Conservation (phyloP, 768 basidiomycete species). For the Butyriboletus loyo region DNA sequence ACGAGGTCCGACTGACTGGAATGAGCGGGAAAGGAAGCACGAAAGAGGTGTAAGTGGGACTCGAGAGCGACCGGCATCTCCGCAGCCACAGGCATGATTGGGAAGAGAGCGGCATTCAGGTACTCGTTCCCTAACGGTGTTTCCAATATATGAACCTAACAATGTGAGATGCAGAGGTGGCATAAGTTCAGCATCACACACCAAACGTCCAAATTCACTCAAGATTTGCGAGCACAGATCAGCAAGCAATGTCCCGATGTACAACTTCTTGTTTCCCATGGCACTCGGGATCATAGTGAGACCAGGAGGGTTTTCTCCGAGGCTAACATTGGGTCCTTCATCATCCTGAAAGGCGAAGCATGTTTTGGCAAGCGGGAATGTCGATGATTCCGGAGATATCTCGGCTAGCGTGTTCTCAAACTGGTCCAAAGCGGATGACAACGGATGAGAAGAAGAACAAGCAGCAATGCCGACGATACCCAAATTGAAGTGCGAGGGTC, state of each 20-base stretch:
- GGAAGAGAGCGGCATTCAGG: conserved; percentile 67
- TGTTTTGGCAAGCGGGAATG: conserved; percentile 76
- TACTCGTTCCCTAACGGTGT: conserved; percentile 84
- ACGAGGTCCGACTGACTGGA: conserved; percentile 57
- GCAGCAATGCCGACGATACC: conserved; percentile 87
- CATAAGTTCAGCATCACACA: conserved; percentile 37
- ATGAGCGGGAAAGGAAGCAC: conserved; percentile 45
- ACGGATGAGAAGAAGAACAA: conserved; percentile 53
- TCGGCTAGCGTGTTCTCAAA: conserved; percentile 65
- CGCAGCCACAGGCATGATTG: conserved; percentile 54
- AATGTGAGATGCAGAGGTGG: conserved; percentile 9
- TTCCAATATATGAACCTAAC: conserved; percentile 74
- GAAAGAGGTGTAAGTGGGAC: conserved; percentile 38
- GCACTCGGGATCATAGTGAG: conserved; percentile 77
- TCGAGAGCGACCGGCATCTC: conserved; percentile 62
- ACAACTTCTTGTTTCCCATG: conserved; percentile 85
- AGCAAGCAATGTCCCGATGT: conserved; percentile 84
- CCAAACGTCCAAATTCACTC: conserved; percentile 80
- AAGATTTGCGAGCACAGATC: conserved; percentile 87
- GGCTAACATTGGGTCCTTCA: conserved; percentile 46
- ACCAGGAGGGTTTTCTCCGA: conserved; percentile 55
- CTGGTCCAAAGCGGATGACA: conserved; percentile 54
- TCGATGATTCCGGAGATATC: conserved; percentile 60
- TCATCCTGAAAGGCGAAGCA: conserved; percentile 86
- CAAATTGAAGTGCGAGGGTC: conserved; percentile 78